Evolutionary conservation across 2,329 filamentous ascomycete genomes (phyloP).

Genomic region (Xylaria sp.): DNA sequence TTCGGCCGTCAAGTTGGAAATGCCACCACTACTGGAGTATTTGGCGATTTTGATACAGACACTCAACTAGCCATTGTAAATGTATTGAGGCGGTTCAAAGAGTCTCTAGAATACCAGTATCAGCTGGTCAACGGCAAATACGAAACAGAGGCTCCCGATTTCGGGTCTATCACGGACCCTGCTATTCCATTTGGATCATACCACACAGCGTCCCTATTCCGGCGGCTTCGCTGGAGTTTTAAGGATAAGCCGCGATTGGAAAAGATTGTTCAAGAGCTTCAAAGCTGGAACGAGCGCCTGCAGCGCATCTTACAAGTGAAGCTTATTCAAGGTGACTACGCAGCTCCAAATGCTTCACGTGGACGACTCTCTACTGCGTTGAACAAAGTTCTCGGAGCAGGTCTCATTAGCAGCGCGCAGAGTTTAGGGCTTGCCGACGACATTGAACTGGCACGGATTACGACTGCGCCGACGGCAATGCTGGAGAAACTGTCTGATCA

Average conservation of each 20-base stretch:
- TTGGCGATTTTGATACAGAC: neutral
- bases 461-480: neutral
- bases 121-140: slow-evolving; percentile 1
- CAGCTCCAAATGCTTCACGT: neutral
- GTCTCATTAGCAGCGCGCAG: neutral
- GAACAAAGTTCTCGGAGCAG: neutral
- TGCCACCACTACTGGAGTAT: neutral
- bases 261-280: neutral
- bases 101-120: slow-evolving; percentile 1
- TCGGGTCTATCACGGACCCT: neutral
- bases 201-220: neutral
- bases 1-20: neutral
- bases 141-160: neutral
- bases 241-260: neutral
- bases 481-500: neutral
- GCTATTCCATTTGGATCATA: neutral
- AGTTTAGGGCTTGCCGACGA: neutral
- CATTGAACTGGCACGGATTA: neutral
- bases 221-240: neutral
- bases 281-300: neutral
- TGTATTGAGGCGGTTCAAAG: slow-evolving; percentile 1
- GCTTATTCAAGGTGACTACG: neutral
- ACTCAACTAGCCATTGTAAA: slow-evolving; percentile 3
- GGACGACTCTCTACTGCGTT: neutral
- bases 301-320: neutral